A percentile compares a stretch with the other conserved stretches of the same genome.
Conservation (phyloP, 1,284 basidiomycete genomes). For the Ustilago sp. region DNA sequence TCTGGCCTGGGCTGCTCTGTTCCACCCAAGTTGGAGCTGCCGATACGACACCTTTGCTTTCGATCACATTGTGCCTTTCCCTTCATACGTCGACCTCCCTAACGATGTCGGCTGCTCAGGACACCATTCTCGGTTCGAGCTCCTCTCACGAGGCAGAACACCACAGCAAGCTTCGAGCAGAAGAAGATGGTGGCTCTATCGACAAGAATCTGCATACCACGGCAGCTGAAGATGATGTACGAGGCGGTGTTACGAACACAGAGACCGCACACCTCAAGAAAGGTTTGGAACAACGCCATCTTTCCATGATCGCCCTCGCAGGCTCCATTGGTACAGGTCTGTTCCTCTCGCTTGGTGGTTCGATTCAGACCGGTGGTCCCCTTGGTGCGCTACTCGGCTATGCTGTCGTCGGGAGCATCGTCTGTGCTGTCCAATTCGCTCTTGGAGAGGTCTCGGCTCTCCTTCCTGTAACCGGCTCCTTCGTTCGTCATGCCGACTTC, state of each 20-base stretch:
- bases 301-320: slow-evolving; percentile 59
- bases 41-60: background rate
- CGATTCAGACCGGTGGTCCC: slow-evolving; percentile 56
- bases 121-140: slow-evolving; percentile 9
- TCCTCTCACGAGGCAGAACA: slow-evolving; percentile 24
- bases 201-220: slow-evolving; percentile 21
- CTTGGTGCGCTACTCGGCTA: slow-evolving; percentile 57
- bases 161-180: slow-evolving; percentile 37
- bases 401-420: slow-evolving; percentile 50
- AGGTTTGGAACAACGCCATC: slow-evolving; percentile 53
- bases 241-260: slow-evolving; percentile 25
- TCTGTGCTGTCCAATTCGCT: slow-evolving; percentile 53
- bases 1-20: background rate
- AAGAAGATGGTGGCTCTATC: slow-evolving; percentile 28
- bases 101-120: slow-evolving; percentile 15
- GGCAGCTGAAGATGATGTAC: background rate
- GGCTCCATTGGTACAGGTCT: slow-evolving; percentile 61
- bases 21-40: background rate
- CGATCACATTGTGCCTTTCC: slow-evolving; percentile 1
- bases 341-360: slow-evolving; percentile 50
- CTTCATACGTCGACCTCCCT: background rate
- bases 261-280: slow-evolving; percentile 44
- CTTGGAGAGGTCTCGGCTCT: slow-evolving; percentile 70
- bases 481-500: slow-evolving; percentile 82
- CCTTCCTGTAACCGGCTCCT: slow-evolving; percentile 76